Conservation (phyloP, 2,329 filamentous ascomycete genomes). For the Diaporthe sp. region DNA sequence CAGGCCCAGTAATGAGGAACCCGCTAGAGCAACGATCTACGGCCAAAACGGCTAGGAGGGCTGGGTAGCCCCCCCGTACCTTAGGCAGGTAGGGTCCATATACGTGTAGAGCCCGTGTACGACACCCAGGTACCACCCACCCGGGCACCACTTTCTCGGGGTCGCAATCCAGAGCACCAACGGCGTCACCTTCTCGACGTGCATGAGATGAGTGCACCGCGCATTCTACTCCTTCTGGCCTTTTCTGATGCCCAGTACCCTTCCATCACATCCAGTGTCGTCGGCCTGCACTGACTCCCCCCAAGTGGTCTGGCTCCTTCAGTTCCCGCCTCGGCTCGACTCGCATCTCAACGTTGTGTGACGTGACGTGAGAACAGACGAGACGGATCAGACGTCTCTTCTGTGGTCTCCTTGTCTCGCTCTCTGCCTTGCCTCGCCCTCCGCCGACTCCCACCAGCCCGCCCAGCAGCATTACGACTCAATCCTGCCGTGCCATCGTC, state of each 20-base stretch:
- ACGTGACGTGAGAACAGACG: conserved; percentile 18
- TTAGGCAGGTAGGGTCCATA: conserved; percentile 25
- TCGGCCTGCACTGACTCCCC: conserved; percentile 12
- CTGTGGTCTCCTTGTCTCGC: conserved; percentile 28
- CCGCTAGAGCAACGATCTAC: conserved; percentile 32
- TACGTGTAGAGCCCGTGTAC: not conserved
- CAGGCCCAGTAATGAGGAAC: conserved; percentile 27
- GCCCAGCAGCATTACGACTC: conserved; percentile 30
- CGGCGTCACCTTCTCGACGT: conserved; percentile 27
- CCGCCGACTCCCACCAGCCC: conserved; percentile 11
- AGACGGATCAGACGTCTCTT: conserved; percentile 14
- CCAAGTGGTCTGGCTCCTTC: conserved; percentile 18
- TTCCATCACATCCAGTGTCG: conserved; percentile 29
- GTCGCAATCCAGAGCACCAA: conserved; percentile 32
- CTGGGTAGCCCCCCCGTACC: conserved; percentile 6
- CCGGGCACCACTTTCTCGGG: conserved; percentile 19
- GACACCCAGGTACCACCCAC: conserved; percentile 9
- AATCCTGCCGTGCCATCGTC: conserved; percentile 25
- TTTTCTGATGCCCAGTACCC: conserved; percentile 23
- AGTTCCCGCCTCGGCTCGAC: not conserved
- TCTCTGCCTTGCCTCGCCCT: conserved; percentile 1
- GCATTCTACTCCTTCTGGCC: conserved; percentile 9
- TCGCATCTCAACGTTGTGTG: conserved; percentile 1
- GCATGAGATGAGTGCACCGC: conserved; percentile 17
- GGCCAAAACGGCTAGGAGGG: conserved; percentile 29